Conservation (phyloP, 345 rosid species). For the thale cress (Arabidopsis thaliana) region DNA sequence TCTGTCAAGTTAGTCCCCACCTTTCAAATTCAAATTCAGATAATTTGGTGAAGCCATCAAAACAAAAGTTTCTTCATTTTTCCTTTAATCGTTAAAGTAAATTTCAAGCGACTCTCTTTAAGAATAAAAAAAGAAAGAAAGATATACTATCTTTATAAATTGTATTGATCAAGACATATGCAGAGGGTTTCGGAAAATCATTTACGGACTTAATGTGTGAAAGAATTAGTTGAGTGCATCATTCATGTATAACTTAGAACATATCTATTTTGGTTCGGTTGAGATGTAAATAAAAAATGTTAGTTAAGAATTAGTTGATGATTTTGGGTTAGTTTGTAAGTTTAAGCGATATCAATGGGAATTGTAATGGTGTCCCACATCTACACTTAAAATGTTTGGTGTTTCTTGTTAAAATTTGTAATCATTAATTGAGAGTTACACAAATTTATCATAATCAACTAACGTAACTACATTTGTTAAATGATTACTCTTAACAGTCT, state of each 20-base stretch:
- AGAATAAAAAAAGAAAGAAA: not conserved
- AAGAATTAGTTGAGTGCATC: conserved; percentile 11
- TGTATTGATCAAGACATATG: conserved; percentile 6
- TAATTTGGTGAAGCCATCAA: conserved; percentile 29
- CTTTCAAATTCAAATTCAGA: conserved; percentile 36
- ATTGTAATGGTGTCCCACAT: conserved; percentile 27
- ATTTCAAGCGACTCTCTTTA: conserved; percentile 15
- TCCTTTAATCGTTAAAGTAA: conserved; percentile 22
- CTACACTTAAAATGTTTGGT: conserved; percentile 28
- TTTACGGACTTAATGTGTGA: not conserved
- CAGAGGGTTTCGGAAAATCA: not conserved
- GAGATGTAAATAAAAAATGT: conserved; percentile 16
- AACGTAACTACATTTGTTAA: conserved; percentile 8
- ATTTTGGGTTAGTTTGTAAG: conserved; percentile 41
- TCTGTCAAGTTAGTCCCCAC: conserved; percentile 35
- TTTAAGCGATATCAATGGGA: conserved; percentile 40
- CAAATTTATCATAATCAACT: conserved; percentile 8
- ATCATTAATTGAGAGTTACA: conserved; percentile 25
- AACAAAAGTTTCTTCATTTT: conserved; percentile 25
- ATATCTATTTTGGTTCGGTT: conserved; percentile 15
- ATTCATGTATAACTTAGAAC: not conserved
- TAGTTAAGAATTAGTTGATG: conserved; percentile 31
- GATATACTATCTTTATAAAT: not conserved
- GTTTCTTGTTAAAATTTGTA: not conserved
- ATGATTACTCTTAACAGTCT: conserved; percentile 12